Base-by-base conservation (phyloP, 345 rosid species). In the Cardamine occulta region DNA sequence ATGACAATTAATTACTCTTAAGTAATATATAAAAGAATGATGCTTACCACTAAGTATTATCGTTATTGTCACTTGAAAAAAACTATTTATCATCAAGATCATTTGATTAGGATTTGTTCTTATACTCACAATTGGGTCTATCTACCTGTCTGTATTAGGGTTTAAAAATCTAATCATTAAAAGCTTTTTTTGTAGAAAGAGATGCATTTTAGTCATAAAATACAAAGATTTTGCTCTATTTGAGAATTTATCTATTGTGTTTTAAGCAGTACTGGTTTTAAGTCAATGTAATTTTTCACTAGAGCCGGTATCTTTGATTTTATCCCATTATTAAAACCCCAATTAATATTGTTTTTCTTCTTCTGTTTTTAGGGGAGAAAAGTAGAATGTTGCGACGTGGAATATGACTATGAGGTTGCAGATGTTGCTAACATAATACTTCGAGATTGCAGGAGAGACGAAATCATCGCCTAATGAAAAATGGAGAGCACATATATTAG, bases 381-480 rank as follows among this genome's bases (percentile, higher is more conserved):
- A 52, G 63, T 79, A 31, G 92, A 88, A 78, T 88, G 94, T 76
- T 86, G 92, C 12, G 86, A 91, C 35, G 81, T 87, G 6, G 74
- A 77, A 23, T 53, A 78, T 59, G 70, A 8, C 5, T 28, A 28
- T 28, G 31, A 28, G 2, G 80, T 76, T 54, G 62, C 21, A 21
- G 66, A 77, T 15, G 67, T 64, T 37, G 74, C 85, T 17, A 61
- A 66, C 7, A 66, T 88, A 78, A 82, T 32, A 66, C 60, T 88
- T 53, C 73, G 92, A 70, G 68, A 81, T 10, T 87, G 97, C 44
- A 44, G 8, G 18, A 72, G 62, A 6, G 86, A 65, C 66, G 97
- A 91, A 77, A 79, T 74, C 58, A 80, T 91, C 26, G 87, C 85
- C 56, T 80, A 45, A 74, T 52, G 49, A 31, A 44, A 24, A 39